These are phyloP conservation scores for Solanum hybrid DNA, from an alignment of 305 asterid species.

Conservation along the genomic window DNA sequence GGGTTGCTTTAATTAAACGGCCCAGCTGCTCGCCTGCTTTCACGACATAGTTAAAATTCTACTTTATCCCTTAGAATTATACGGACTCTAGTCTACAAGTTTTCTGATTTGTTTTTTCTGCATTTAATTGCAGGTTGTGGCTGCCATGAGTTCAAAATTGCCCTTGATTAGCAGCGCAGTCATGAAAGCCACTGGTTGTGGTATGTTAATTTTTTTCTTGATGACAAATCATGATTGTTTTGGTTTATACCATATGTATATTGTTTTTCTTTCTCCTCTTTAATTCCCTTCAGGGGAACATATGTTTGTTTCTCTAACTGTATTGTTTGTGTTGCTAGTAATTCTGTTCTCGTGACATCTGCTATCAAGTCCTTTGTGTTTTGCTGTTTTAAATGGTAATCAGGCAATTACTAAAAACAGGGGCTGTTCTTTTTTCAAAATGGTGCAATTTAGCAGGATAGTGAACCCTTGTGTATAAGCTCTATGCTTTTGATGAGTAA, in stretches of 20 bases:
- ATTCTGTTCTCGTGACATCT: background rate
- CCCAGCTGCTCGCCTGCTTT: background rate
- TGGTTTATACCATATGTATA: background rate
- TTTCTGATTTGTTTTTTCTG: background rate
- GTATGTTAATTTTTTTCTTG: conserved; percentile 26
- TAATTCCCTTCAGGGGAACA: background rate
- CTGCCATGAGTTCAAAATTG: conserved; percentile 86
- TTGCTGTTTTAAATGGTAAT: background rate
- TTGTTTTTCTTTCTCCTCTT: background rate
- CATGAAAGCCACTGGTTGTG: conserved; percentile 85
- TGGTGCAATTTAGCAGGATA: background rate
- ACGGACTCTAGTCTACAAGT: background rate
- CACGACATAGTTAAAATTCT: background rate
- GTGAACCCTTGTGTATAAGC: background rate
- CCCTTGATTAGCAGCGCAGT: conserved; percentile 88
- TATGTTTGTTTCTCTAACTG: background rate
- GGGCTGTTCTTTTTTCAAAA: background rate
- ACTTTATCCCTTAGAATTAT: background rate
- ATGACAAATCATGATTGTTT: background rate
- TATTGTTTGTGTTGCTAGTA: background rate
- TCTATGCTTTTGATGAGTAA: background rate
- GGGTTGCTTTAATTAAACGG: background rate
- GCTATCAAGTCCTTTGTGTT: background rate
- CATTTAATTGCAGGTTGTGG: conserved; percentile 45
- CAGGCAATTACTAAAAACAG: background rate